Percentiles rank a stretch among this genome's conserved stretches.
These are phyloP conservation scores for Gracilaria domingensis DNA, from an alignment of 23 red algal species.

Conservation along the genomic window DNA sequence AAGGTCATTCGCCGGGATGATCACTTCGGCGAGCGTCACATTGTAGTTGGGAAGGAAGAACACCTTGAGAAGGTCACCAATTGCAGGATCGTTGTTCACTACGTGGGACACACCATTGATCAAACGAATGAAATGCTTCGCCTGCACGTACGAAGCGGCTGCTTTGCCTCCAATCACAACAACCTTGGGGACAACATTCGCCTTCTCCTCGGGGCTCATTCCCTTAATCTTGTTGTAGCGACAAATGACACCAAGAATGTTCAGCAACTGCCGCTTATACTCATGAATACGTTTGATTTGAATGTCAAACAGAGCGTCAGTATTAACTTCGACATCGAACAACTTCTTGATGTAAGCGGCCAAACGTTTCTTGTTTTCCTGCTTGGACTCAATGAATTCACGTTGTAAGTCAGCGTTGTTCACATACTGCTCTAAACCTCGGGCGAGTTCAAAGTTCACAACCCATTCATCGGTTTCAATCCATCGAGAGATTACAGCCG, in stretches of 20 bases:
- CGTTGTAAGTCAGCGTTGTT: constrained; percentile 96
- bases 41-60: constrained; percentile 99
- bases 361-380: constrained; percentile 93
- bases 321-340: constrained; percentile 77
- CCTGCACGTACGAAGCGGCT: constrained; percentile 93
- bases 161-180: constrained; percentile 97
- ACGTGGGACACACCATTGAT: constrained; percentile 97
- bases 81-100: constrained; percentile 91
- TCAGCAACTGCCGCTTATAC: constrained; percentile 99
- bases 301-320: constrained; percentile 97
- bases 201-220: constrained; percentile 70
- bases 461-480: constrained; percentile 99
- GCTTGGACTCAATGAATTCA: constrained; percentile 94
- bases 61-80: constrained; percentile 93
- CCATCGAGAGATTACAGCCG: constrained; percentile 95
- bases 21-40: constrained; percentile 90
- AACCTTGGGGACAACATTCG: constrained; percentile 86
- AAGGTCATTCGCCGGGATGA: constrained; percentile 99
- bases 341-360: constrained; percentile 78
- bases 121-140: constrained; percentile 98
- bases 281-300: constrained; percentile 99
- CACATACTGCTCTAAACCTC: constrained; percentile 86
- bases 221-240: constrained; percentile 95
- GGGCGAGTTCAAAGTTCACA: constrained; percentile 71
- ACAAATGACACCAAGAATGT: constrained; percentile 94